Evolutionary conservation across 164 flowering plant genomes (phyloP).

Genomic region (Tetracentron sinense): DNA sequence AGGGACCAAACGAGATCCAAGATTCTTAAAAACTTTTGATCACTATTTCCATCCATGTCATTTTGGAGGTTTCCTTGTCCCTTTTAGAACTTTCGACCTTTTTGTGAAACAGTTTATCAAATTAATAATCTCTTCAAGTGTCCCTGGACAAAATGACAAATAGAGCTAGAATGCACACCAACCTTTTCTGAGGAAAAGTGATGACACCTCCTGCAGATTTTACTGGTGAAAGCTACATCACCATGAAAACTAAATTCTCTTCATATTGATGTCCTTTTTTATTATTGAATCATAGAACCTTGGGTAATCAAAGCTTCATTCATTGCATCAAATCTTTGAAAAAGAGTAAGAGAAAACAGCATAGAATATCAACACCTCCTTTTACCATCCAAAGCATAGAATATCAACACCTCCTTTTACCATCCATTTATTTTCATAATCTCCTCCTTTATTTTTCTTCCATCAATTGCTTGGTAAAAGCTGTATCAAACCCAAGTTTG

Average conservation of each 20-base stretch:
- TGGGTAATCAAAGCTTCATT: too few species aligned
- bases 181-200: not conserved
- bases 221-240: not conserved
- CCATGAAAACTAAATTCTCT: not conserved
- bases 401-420: too few species aligned
- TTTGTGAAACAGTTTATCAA: not conserved
- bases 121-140: not conserved
- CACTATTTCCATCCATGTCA: too few species aligned
- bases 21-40: too few species aligned
- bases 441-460: not conserved
- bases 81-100: too few species aligned
- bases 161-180: not conserved
- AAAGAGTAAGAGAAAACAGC: not conserved
- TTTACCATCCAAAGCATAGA: too few species aligned
- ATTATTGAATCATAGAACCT: too few species aligned
- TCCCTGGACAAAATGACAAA: not conserved
- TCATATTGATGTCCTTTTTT: not conserved
- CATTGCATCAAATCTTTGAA: not conserved
- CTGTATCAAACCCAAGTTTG: not conserved
- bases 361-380: not conserved
- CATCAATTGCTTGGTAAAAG: not conserved
- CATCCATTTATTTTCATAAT: not conserved
- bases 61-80: too few species aligned
- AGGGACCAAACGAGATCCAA: too few species aligned
- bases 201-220: not conserved